A percentile compares a stretch with the other conserved stretches of the same genome.
Conservation (phyloP, 441 rosid genomes). For the Erysimum cheiri region DNA sequence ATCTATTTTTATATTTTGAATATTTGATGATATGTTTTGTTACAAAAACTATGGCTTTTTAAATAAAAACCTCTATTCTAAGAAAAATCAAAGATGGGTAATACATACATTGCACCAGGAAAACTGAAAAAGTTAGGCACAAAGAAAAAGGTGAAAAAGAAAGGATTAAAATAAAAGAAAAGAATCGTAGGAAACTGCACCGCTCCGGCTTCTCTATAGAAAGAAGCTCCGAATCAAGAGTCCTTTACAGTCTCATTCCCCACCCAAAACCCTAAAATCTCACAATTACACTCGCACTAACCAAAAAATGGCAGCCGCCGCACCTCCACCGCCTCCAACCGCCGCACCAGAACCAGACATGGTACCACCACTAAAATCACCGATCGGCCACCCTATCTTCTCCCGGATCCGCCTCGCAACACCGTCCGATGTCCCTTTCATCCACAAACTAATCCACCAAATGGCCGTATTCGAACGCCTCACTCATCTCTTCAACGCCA, state of each 20-base stretch:
- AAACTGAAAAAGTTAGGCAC: not conserved
- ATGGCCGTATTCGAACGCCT: slow-evolving; percentile 89
- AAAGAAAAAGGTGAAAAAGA: not conserved
- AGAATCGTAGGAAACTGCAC: not conserved
- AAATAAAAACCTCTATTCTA: too few relatives aligned
- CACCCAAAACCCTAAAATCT: slow-evolving; percentile 29
- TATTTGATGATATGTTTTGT: too few relatives aligned
- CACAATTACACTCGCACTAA: not conserved
- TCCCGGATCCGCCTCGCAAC: slow-evolving; percentile 87
- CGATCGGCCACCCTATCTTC: slow-evolving; percentile 63
- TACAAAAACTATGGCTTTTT: too few relatives aligned
- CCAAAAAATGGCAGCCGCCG: slow-evolving; percentile 81
- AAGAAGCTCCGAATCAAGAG: slow-evolving; percentile 5
- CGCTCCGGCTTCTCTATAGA: slow-evolving; percentile 12
- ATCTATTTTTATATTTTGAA: too few relatives aligned
- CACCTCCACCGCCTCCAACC: slow-evolving; percentile 86
- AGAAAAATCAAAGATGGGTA: too few relatives aligned
- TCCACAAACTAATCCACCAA: slow-evolving; percentile 86
- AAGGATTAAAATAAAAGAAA: not conserved
- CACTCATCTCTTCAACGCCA: slow-evolving; percentile 70
- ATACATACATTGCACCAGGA: not conserved
- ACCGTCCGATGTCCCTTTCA: slow-evolving; percentile 73
- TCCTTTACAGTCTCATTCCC: slow-evolving; percentile 6
- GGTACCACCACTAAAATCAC: slow-evolving; percentile 49
- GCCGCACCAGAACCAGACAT: slow-evolving; percentile 62